Evolutionary conservation across 176 grass and related monocot genomes (phyloP), one percentile per base, ranked within the genome.

Genomic region (Oryza coarctata): DNA sequence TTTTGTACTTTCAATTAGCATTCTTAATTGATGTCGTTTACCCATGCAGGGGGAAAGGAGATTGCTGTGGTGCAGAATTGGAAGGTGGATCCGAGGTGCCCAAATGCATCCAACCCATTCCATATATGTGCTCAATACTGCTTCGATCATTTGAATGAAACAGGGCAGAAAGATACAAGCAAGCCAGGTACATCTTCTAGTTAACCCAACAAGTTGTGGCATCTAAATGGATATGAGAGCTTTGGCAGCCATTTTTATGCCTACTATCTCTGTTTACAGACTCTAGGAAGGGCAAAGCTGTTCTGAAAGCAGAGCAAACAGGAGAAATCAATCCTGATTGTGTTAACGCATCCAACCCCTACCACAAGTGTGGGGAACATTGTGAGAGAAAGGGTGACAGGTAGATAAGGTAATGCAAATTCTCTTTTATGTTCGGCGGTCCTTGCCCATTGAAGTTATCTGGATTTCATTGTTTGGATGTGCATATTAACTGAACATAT

Each of bases 261-360:
- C 27, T 83, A 2, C 36, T 14, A 22, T 75, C 36, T 68, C 13
- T 82, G 22, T 61, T 64, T 84, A 23, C 60, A 93, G 78, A 80
- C 76, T 60, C 84, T 31, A 74, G 57, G 32, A 86, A 91, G 52
- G 81, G 72, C 65, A 84, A 85, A 39, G 83, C 55, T 66, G 20
- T 66, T 68, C 44, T 78, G 30, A 88, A 77, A 58, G 50, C 58
- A 7, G 87, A 57, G 44, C 80, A 67, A 73, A 91, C 71, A 78
- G 77, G 80, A 78, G 86, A 78, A 57, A 70, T 91, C 75, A 70
- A 95, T 63, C 89, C 90, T 39, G 84, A 89, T 65, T 98, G 96
- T 70, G 76, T 8, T 22, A 93, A 98, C 15, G 92, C 96, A 82
- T 98, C 90, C 30, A 98, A 98, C 79, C 96, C 93, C 2, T 98